A percentile compares a stretch with the other conserved stretches of the same genome.
phyloP scores from a whole-genome alignment of 495 filamentous ascomycete genomes.

The Tuber indicum region DNA sequence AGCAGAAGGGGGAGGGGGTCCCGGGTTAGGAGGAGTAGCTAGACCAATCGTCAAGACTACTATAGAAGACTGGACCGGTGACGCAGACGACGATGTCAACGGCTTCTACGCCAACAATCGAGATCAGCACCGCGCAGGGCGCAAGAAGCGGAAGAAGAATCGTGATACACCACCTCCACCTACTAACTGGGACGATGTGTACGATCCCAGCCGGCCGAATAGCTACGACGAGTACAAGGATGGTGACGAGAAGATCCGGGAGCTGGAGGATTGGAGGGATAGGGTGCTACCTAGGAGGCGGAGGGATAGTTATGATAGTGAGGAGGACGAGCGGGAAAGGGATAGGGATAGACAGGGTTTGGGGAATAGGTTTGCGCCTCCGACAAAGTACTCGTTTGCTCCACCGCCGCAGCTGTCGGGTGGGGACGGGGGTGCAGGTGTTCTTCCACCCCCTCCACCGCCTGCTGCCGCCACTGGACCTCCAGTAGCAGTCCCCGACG shows the following conservation, averaged over 20 bases:
- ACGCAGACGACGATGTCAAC: constrained; percentile 68
- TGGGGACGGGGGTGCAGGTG: constrained; percentile 15
- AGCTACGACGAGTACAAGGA: constrained; percentile 79
- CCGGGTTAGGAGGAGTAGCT: constrained; percentile 5
- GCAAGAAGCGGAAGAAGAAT: constrained; percentile 82
- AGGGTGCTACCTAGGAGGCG: constrained; percentile 70
- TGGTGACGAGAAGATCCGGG: constrained; percentile 73
- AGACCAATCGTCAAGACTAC: constrained; percentile 54
- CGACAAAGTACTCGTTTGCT: constrained; percentile 60
- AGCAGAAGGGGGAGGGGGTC: constrained; percentile 19
- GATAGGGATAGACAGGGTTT: constrained; percentile 36
- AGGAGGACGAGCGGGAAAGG: constrained; percentile 47
- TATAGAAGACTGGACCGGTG: constrained; percentile 75
- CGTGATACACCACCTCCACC: constrained; percentile 53
- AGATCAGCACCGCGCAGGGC: constrained; percentile 66
- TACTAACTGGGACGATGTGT: constrained; percentile 89
- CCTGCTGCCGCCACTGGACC: constrained; percentile 42
- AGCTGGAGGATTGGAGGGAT: constrained; percentile 84
- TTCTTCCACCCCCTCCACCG: constrained; percentile 38
- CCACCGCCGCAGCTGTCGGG: constrained; percentile 57
- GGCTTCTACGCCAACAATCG: constrained; percentile 51
- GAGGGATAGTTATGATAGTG: constrained; percentile 52
- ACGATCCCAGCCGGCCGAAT: constrained; percentile 77
- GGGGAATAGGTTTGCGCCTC: constrained; percentile 66
- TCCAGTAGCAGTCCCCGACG: constrained; percentile 47